Conservation (phyloP, 1,284 basidiomycete species). For the Naganishia sp. region DNA sequence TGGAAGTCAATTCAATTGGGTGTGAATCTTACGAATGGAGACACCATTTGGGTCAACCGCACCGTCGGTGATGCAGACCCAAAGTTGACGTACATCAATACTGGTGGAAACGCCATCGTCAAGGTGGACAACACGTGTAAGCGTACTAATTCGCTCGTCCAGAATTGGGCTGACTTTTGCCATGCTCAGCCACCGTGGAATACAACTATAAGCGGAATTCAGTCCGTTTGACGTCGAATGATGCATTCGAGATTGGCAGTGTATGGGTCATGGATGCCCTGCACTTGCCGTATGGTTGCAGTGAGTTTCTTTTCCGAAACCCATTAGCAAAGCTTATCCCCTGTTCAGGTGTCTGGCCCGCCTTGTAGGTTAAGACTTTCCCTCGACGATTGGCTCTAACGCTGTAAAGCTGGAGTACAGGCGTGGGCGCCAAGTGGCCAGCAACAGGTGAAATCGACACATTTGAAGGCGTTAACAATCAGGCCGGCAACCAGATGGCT, state of each 20-base stretch:
- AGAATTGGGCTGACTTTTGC: neutral
- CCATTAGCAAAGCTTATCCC: neutral
- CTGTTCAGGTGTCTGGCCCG: conserved; percentile 63
- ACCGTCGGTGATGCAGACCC: conserved; percentile 54
- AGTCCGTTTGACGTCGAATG: conserved; percentile 70
- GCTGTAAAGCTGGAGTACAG: conserved; percentile 34
- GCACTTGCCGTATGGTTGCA: conserved; percentile 85
- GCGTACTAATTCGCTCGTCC: neutral
- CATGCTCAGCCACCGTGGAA: conserved; percentile 59
- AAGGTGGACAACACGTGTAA: conserved; percentile 64
- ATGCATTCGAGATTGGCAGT: conserved; percentile 62
- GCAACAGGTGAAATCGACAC: conserved; percentile 61
- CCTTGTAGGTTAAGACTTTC: conserved; percentile 45
- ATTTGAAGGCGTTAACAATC: conserved; percentile 56
- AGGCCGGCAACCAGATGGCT: conserved; percentile 54
- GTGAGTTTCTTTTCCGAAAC: conserved; percentile 1
- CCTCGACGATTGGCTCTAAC: neutral
- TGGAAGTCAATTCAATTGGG: no score
- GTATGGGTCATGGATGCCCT: conserved; percentile 76
- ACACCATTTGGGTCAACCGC: conserved; percentile 60
- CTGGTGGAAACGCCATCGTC: conserved; percentile 74
- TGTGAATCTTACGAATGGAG: conserved; percentile 62
- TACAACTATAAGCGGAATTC: conserved; percentile 68
- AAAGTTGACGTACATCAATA: conserved; percentile 61
- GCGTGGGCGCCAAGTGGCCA: conserved; percentile 58